phyloP scores from a whole-genome alignment of 164 flowering plant species.

The Macadamia tetraphylla region DNA sequence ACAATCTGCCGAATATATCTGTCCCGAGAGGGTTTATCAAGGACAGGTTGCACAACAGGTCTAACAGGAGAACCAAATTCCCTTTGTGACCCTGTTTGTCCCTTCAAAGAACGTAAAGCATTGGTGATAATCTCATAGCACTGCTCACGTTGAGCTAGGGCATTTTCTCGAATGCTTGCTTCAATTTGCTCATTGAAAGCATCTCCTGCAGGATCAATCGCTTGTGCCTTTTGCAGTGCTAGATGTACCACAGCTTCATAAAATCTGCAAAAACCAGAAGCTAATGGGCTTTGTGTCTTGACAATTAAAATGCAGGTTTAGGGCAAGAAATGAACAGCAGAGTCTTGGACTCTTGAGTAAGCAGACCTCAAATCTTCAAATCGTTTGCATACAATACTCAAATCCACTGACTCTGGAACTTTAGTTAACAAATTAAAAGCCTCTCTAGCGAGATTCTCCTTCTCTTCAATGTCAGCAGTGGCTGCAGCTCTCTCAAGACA shows the following conservation, averaged over 20 bases:
- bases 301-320: conserved; percentile 3
- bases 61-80: conserved; percentile 65
- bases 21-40: conserved; percentile 59
- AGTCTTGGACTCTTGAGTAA: neutral
- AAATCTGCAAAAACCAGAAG: conserved; percentile 46
- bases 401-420: conserved; percentile 94
- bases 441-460: conserved; percentile 81
- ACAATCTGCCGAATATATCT: conserved; percentile 82
- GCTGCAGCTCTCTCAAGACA: conserved; percentile 89
- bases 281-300: neutral
- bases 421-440: conserved; percentile 73
- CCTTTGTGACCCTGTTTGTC: conserved; percentile 23
- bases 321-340: neutral
- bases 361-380: conserved; percentile 93
- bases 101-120: conserved; percentile 78
- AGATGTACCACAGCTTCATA: conserved; percentile 97
- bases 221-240: conserved; percentile 91
- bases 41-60: conserved; percentile 36
- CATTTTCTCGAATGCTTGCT: conserved; percentile 55
- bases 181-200: conserved; percentile 91
- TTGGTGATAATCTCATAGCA: conserved; percentile 78
- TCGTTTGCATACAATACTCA: conserved; percentile 83
- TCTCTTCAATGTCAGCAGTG: conserved; percentile 56
- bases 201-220: conserved; percentile 87
- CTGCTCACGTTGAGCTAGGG: conserved; percentile 66